phyloP scores from a whole-genome alignment of 2,329 filamentous ascomycete genomes.

The Mariannaea elegans region DNA sequence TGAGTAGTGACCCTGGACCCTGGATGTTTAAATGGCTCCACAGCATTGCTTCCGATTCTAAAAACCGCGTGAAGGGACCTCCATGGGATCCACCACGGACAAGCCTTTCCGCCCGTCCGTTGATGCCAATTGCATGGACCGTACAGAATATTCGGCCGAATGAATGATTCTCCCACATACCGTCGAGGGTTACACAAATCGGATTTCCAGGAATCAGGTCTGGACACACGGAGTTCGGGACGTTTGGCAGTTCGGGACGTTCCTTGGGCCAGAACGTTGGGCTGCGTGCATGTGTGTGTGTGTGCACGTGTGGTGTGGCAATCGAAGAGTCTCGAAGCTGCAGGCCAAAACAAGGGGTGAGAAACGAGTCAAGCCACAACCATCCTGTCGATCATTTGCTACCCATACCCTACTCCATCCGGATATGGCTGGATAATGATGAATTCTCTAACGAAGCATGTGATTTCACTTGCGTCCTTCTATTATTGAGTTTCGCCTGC shows the following conservation, averaged over 20 bases:
- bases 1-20: not conserved
- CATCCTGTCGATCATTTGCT: conserved; percentile 2
- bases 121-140: no score
- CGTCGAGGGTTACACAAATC: no score
- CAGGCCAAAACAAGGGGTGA: not conserved
- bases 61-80: no score
- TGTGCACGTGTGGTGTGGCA: not conserved
- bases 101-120: conserved; percentile 32
- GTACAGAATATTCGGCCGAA: no score
- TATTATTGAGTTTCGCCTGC: no score
- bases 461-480: not conserved
- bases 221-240: no score
- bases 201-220: no score
- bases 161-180: no score
- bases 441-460: not conserved
- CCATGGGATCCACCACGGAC: conserved; percentile 27
- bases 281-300: not conserved
- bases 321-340: conserved; percentile 17
- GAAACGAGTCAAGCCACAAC: conserved; percentile 11
- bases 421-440: not conserved
- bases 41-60: no score
- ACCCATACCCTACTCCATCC: no score
- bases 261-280: not conserved
- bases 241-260: no score
- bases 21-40: conserved; percentile 1